Base-by-base conservation (phyloP, 1,284 basidiomycete genomes). In the Rhodofomes roseus region DNA sequence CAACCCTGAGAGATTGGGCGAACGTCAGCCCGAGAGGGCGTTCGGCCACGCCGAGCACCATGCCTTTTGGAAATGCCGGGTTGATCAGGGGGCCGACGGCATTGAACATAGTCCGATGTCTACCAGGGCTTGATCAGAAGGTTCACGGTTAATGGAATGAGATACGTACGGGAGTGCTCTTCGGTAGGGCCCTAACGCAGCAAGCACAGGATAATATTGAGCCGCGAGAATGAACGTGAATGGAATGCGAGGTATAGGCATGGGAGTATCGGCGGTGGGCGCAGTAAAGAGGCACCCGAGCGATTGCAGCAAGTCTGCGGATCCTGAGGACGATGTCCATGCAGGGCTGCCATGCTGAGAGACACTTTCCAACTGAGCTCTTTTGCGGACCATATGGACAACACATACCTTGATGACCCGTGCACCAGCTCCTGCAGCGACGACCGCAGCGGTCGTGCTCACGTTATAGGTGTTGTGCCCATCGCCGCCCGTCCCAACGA, bases 401-500 rank as follows among this genome's bases (percentile, higher is more conserved):
- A 44, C 34, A 57, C 63, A 23, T 69, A 95, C 94, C 81, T 98
- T 98, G 74, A 95, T 88, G 0, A 98, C 93, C 55, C 94, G 82
- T 1, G 93, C 92, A 16, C 96, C 96, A 0, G 95, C 93, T 16
- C 96, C 96, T 20, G 95, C 95, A 25, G 96, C 96, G 20, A 99
- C 93, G 61, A 99, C 86, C 3, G 87, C 95, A 1, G 96, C 96
- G 0, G 95, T 92, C 0, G 96, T 98, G 69, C 94, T 96, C 48
- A 98, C 96, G 73, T 99, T 98, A 82, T 96, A 99, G 0, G 96
- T 92, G 70, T 98, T 94, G 76, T 96, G 89, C 0, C 96, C 96
- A 75, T 98, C 96, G 12, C 96, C 96, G n/a, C 96, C 96, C 0
- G 89, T 92, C 16, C 91, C 83, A 56, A 89, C 89, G 62, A 89